A percentile compares a stretch with the other conserved stretches of the same genome.
phyloP scores from a whole-genome alignment of 2,329 filamentous ascomycete genomes.

The Didymellaceae sp. region DNA sequence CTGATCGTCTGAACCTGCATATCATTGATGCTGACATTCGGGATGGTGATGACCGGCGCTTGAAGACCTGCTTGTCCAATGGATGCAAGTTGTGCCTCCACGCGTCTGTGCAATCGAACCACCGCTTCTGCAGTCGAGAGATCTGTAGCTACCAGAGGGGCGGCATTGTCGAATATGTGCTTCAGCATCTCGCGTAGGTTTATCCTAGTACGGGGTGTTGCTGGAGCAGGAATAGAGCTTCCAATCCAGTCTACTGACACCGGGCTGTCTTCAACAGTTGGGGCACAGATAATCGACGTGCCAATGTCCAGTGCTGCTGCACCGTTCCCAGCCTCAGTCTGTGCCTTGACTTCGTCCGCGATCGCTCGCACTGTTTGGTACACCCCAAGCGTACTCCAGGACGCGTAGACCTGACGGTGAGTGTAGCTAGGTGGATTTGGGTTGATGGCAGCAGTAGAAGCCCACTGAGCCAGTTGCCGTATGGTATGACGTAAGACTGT shows the following conservation, averaged over 20 bases:
- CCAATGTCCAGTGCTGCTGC: slow-evolving; percentile 72
- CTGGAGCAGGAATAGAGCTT: slow-evolving; percentile 34
- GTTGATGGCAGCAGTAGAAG: slow-evolving; percentile 57
- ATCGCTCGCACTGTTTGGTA: slow-evolving; percentile 66
- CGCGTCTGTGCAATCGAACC: slow-evolving; percentile 67
- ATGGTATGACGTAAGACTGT: slow-evolving; percentile 67
- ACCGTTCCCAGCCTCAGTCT: slow-evolving; percentile 65
- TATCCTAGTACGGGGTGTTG: slow-evolving; percentile 50
- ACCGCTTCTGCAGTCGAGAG: slow-evolving; percentile 65
- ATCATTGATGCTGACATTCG: slow-evolving; percentile 36
- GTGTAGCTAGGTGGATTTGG: slow-evolving; percentile 70
- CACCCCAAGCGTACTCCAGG: slow-evolving; percentile 67
- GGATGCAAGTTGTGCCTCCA: slow-evolving; percentile 66
- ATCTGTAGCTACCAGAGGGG: slow-evolving; percentile 63
- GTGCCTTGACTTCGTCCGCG: slow-evolving; percentile 70
- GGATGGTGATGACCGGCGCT: slow-evolving; percentile 35
- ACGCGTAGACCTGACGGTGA: slow-evolving; percentile 71
- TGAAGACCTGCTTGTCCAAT: slow-evolving; percentile 33
- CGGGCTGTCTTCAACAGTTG: slow-evolving; percentile 53
- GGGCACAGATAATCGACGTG: slow-evolving; percentile 72
- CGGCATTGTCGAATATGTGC: slow-evolving; percentile 64
- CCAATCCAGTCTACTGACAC: slow-evolving; percentile 44
- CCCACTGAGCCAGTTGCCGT: slow-evolving; percentile 71
- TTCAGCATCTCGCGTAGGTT: slow-evolving; percentile 67
- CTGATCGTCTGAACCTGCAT: slow-evolving; percentile 37